Percentiles rank a stretch among this genome's conserved stretches.
phyloP scores from a whole-genome alignment of 208 protist genomes.

The Leishmania martiniquensis region DNA sequence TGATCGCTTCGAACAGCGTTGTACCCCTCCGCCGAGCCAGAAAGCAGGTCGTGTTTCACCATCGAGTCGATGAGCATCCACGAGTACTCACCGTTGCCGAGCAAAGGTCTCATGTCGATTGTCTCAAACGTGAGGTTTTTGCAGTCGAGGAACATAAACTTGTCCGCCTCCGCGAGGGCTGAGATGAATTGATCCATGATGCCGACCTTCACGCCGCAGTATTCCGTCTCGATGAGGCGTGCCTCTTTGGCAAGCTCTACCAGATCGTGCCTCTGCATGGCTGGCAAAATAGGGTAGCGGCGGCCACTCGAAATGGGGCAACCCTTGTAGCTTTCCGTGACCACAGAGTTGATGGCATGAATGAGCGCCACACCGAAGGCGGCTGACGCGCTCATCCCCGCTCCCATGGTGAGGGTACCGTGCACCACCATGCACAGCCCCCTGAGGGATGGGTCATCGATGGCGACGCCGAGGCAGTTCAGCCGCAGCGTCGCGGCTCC shows the following conservation, averaged over 20 bases:
- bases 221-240: constrained; percentile 82
- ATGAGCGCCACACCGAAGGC: constrained; percentile 79
- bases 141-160: constrained; percentile 90
- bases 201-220: constrained; percentile 85
- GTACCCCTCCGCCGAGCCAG: constrained; percentile 54
- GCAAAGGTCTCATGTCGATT: constrained; percentile 51
- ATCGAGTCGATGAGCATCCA: constrained; percentile 80
- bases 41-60: constrained; percentile 70
- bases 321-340: constrained; percentile 36
- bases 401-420: constrained; percentile 78
- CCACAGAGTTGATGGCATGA: constrained; percentile 49
- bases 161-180: constrained; percentile 66
- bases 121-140: constrained; percentile 51
- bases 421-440: constrained; percentile 78
- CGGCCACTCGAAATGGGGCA: constrained; percentile 21
- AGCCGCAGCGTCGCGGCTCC: constrained; percentile 65
- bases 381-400: constrained; percentile 87
- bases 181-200: constrained; percentile 95
- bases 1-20: constrained; percentile 73
- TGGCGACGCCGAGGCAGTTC: constrained; percentile 45
- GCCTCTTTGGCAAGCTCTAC: constrained; percentile 68
- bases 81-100: constrained; percentile 54
- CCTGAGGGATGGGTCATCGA: constrained; percentile 36
- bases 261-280: constrained; percentile 34
- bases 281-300: constrained; percentile 46